Conservation (phyloP, 352 stramenopile species). For the Thraustochytrium sp. region DNA sequence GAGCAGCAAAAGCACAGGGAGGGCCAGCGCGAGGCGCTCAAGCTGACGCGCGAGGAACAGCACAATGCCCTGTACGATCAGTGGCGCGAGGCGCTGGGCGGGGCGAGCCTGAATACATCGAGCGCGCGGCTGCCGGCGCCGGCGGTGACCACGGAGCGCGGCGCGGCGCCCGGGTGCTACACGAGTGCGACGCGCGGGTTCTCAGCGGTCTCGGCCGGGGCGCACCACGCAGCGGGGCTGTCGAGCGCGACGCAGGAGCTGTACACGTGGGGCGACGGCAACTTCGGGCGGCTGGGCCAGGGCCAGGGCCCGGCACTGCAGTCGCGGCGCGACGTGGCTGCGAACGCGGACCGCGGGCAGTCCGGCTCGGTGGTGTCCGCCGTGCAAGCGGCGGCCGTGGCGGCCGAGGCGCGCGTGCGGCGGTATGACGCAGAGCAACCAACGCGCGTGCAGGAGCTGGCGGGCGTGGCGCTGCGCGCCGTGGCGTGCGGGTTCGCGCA, state of each 20-base stretch:
- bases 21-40: not conserved
- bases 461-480: conserved; percentile 44
- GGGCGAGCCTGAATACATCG: not conserved
- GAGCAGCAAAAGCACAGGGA: not conserved
- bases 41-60: not conserved
- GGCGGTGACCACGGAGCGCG: not conserved
- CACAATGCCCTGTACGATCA: not conserved
- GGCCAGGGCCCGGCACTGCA: conserved; percentile 4
- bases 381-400: not conserved
- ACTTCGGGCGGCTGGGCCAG: conserved; percentile 70
- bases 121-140: not conserved
- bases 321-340: not conserved
- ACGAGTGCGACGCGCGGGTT: conserved; percentile 51
- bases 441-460: conserved; percentile 50
- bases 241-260: conserved; percentile 67
- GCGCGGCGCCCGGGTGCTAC: not conserved
- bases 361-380: not conserved
- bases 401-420: not conserved
- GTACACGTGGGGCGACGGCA: conserved; percentile 81
- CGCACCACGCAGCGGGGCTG: conserved; percentile 70
- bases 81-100: not conserved
- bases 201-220: conserved; percentile 64
- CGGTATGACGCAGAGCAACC: not conserved
- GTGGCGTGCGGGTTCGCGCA: conserved; percentile 72
- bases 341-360: not conserved